Base-by-base conservation (phyloP, 1,284 basidiomycete species). In the Nidula niveotomentosa region DNA sequence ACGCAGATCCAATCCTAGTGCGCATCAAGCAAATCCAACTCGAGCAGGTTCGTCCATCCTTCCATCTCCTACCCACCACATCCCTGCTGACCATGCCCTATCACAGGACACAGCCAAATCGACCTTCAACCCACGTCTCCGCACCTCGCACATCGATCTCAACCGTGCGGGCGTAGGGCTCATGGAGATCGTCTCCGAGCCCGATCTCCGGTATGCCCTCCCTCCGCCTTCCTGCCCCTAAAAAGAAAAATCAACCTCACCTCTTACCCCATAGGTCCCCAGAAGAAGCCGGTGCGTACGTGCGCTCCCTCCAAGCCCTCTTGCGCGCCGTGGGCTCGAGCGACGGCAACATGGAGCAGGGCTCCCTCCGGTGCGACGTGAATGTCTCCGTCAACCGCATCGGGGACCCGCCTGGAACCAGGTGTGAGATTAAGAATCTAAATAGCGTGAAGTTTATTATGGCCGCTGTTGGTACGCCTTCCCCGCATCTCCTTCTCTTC, bases 311-410 rank as follows among this genome's bases (percentile, higher is more conserved):
- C 1, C 96, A 97, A 66, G 81, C 86, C 1, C 67, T 97, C 15
- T 74, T 99, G 12, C 84, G 96, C 6, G 80, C 91, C 8, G 79
- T 97, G 4, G 94, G 93, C 0, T 88, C 93, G 0, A 94, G 93
- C 51, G 94, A 97, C 67, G 96, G 94, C 0, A 97, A 97, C 67
- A 98, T 99, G 97, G 96, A 99, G 63, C 88, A 96, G 94, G 95
- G 95, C 1, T 96, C 94, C 8, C 76, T 99, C 36, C 84, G 96
- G 36, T 96, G 96, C 62, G 96, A 99, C 67, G 93, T 96, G 37
- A 99, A 99, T 65, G 90, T 99, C 1, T 98, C 96, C 1, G 83
- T 97, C 1, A 89, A 92, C 62, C 78, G 79, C 45, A 66, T 74
- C 33, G 88, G 88, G 9, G 75, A 82, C 23, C 76, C 84, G 0